Evolutionary conservation across 2,329 filamentous ascomycete genomes (phyloP).

Genomic region (Monosporascus sp.): DNA sequence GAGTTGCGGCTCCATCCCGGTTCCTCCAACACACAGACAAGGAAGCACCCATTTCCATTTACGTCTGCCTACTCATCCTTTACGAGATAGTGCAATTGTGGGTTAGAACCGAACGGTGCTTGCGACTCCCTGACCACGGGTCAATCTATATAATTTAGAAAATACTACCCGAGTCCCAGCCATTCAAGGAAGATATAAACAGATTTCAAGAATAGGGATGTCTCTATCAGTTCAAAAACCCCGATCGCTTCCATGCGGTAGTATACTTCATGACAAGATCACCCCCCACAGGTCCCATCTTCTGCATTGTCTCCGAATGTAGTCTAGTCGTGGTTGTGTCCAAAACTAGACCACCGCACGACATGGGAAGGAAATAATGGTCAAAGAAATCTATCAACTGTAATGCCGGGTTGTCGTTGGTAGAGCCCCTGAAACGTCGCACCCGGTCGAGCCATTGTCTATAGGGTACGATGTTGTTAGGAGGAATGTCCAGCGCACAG

Average conservation of each 20-base stretch:
- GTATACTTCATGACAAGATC: slow-evolving; percentile 10
- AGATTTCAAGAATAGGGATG: no score
- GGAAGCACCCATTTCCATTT: no score
- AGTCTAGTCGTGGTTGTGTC: slow-evolving; percentile 14
- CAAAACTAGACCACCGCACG: slow-evolving; percentile 23
- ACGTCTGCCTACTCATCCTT: no score
- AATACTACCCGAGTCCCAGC: no score
- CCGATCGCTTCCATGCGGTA: slow-evolving; percentile 18
- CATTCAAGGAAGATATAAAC: no score
- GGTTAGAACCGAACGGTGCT: no score
- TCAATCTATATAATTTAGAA: no score
- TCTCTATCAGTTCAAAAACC: slow-evolving; percentile 37
- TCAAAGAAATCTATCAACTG: slow-evolving; percentile 23
- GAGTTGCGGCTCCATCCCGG: no score
- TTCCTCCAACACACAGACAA: no score
- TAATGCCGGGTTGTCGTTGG: slow-evolving; percentile 21
- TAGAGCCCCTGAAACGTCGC: no score
- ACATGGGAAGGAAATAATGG: slow-evolving; percentile 22
- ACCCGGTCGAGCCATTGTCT: slow-evolving; percentile 24
- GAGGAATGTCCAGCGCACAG: slow-evolving; percentile 11
- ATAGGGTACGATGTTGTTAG: slow-evolving; percentile 19
- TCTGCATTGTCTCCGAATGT: slow-evolving; percentile 14
- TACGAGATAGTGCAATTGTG: no score
- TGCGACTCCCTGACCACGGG: no score
- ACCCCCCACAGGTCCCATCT: slow-evolving; percentile 11